Evolutionary conservation across 2,329 filamentous ascomycete species (phyloP).

Genomic region (Exophiala aquamarina): DNA sequence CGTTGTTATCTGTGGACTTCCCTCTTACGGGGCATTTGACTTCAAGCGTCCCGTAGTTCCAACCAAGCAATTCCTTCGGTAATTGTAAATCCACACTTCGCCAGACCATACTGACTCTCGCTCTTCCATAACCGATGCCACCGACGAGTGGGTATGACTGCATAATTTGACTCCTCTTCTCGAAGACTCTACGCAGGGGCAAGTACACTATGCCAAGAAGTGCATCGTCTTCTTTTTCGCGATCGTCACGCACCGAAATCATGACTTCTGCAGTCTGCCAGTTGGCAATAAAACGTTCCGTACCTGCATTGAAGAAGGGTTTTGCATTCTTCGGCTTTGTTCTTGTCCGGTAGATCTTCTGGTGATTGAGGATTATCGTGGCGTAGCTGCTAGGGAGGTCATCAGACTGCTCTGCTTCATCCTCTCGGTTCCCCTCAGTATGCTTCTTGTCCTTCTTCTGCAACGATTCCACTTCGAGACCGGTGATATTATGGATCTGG

Average conservation of each 20-base stretch:
- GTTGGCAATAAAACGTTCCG: slow-evolving; percentile 69
- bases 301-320: slow-evolving; percentile 76
- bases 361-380: slow-evolving; percentile 71
- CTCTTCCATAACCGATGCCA: slow-evolving; percentile 70
- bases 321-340: slow-evolving; percentile 77
- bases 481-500: slow-evolving; percentile 71
- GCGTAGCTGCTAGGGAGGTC: slow-evolving; percentile 70
- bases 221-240: slow-evolving; percentile 68
- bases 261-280: slow-evolving; percentile 68
- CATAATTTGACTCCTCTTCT: slow-evolving; percentile 63
- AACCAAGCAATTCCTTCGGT: slow-evolving; percentile 61
- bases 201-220: slow-evolving; percentile 70
- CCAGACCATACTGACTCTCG: slow-evolving; percentile 71
- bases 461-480: slow-evolving; percentile 61
- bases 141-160: slow-evolving; percentile 67
- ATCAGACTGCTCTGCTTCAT: slow-evolving; percentile 59
- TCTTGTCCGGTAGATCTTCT: slow-evolving; percentile 66
- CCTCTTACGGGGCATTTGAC: slow-evolving; percentile 55
- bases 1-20: slow-evolving; percentile 41
- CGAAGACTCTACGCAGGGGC: slow-evolving; percentile 62
- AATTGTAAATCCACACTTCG: slow-evolving; percentile 65
- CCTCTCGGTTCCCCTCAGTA: slow-evolving; percentile 36
- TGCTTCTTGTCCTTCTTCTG: slow-evolving; percentile 55
- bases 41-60: slow-evolving; percentile 71
- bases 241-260: slow-evolving; percentile 65